Conservation (phyloP, 208 protist genomes). For the Trypanosoma congolense region DNA sequence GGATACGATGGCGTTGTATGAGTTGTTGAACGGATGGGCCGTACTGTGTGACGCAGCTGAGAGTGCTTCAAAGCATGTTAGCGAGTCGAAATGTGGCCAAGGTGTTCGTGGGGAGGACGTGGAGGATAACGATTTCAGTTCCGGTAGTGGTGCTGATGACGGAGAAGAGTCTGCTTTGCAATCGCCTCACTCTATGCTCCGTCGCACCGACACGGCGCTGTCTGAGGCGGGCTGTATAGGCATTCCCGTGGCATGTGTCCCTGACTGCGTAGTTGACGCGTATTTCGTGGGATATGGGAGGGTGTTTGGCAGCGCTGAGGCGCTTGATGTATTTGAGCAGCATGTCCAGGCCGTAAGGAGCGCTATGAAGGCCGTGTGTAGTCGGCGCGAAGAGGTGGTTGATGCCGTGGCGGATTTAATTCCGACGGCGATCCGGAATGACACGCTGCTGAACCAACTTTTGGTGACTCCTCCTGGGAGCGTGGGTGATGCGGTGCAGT, state of each 20-base stretch:
- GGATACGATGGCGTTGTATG: background rate
- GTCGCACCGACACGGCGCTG: slow-evolving; percentile 12
- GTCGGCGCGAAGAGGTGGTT: background rate
- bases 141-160: too few species aligned
- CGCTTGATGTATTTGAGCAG: slow-evolving; percentile 5
- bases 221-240: slow-evolving; percentile 7
- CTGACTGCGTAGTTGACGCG: slow-evolving; percentile 4
- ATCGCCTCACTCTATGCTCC: too few species aligned
- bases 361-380: slow-evolving; percentile 2
- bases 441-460: slow-evolving; percentile 7
- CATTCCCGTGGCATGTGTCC: slow-evolving; percentile 5
- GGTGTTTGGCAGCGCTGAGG: slow-evolving; percentile 19
- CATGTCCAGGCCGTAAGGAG: slow-evolving; percentile 11
- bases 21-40: background rate
- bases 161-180: too few species aligned
- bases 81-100: too few species aligned
- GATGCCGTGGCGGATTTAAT: slow-evolving; percentile 3
- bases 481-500: background rate
- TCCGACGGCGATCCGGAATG: slow-evolving; percentile 3
- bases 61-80: too few species aligned
- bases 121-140: too few species aligned
- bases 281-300: slow-evolving; percentile 22
- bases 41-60: background rate
- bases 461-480: slow-evolving; percentile 4
- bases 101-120: too few species aligned